Conservation (phyloP, 2,329 filamentous ascomycete species). For the Mycocentrospora acerina region DNA sequence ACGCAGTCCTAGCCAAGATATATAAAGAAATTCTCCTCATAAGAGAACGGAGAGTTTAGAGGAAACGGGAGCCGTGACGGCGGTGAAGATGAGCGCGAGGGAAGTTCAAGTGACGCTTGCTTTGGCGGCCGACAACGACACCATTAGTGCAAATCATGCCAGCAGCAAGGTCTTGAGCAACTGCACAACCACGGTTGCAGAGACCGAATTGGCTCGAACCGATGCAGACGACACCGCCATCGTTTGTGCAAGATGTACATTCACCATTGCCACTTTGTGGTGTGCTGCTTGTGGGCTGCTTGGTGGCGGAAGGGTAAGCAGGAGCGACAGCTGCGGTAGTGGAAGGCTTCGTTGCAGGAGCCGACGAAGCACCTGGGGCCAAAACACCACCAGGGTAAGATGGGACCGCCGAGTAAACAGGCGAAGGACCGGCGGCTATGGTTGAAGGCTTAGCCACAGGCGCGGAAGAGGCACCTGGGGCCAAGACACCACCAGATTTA, state of each 20-base stretch:
- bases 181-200: conserved; percentile 47
- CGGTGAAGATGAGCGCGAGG: conserved; percentile 33
- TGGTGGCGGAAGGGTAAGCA: conserved; percentile 11
- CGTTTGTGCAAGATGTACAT: conserved; percentile 41
- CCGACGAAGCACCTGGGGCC: conserved; percentile 12
- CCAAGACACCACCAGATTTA: conserved; percentile 11
- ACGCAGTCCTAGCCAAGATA: conserved; percentile 7
- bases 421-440: conserved; percentile 1
- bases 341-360: conserved; percentile 5
- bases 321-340: conserved; percentile 11
- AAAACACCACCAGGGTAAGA: conserved; percentile 2
- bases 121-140: conserved; percentile 12
- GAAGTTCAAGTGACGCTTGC: conserved; percentile 21
- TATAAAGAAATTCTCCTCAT: conserved; percentile 4
- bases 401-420: conserved; percentile 3
- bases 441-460: conserved; percentile 6
- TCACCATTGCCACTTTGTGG: no score
- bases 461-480: conserved; percentile 35
- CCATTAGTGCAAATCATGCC: conserved; percentile 47
- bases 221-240: conserved; percentile 49
- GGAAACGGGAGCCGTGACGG: conserved; percentile 26
- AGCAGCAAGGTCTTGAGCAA: conserved; percentile 43
- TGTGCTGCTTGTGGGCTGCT: conserved; percentile 9
- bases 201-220: conserved; percentile 46
- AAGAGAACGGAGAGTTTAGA: conserved; percentile 12